phyloP scores from a whole-genome alignment of 768 basidiomycete genomes.

The Trametes elegans region DNA sequence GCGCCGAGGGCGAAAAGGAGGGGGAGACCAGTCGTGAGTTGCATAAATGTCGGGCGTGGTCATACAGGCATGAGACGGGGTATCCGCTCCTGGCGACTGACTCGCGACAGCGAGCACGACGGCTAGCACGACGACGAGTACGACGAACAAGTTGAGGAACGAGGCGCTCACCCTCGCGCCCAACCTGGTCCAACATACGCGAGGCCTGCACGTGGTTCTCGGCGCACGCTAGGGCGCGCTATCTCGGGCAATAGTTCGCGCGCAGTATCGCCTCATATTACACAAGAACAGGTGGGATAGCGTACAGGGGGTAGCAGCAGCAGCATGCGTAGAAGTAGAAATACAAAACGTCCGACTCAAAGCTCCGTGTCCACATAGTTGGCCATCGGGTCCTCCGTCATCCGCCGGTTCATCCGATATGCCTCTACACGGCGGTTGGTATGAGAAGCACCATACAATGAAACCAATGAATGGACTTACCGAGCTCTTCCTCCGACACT shows the following conservation, averaged over 20 bases:
- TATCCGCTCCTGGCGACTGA: constrained; percentile 18
- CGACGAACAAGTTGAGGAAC: constrained; percentile 1
- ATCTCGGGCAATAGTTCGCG: too few relatives aligned
- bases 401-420: constrained; percentile 76
- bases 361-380: constrained; percentile 73
- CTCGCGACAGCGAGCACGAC: constrained; percentile 19
- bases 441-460: constrained; percentile 13
- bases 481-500: constrained; percentile 86
- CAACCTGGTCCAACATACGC: constrained; percentile 11
- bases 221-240: not conserved
- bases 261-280: not conserved
- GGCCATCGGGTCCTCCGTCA: constrained; percentile 89
- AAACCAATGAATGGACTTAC: constrained; percentile 41
- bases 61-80: constrained; percentile 21
- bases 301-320: too few relatives aligned
- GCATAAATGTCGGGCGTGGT: constrained; percentile 33
- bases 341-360: constrained; percentile 19
- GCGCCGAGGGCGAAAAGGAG: constrained; percentile 74
- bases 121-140: constrained; percentile 16
- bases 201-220: constrained; percentile 16
- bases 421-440: constrained; percentile 62
- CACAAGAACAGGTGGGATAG: constrained; percentile 16
- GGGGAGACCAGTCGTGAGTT: constrained; percentile 56
- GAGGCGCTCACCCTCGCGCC: not conserved
- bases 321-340: constrained; percentile 1